Percentiles rank a stretch among this genome's conserved stretches.
Evolutionary conservation across 1,284 basidiomycete genomes (phyloP).

Genomic region (Cryptococcus hybrid): DNA sequence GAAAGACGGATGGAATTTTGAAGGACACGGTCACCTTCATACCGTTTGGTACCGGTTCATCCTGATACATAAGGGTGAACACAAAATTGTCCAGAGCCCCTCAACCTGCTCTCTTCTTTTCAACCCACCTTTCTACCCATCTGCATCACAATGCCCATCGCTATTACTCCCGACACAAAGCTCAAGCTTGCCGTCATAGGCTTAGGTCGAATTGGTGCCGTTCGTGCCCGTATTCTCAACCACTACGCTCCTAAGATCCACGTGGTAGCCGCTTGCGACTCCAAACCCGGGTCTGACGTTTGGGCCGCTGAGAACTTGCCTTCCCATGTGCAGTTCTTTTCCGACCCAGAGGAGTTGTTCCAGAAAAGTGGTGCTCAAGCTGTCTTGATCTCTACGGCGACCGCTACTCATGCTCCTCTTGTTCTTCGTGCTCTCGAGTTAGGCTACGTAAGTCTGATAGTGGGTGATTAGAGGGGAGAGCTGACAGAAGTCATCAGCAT

Average conservation of each 20-base stretch:
- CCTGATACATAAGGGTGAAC: too few relatives aligned
- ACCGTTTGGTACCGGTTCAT: too few relatives aligned
- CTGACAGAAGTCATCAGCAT: slow-evolving; percentile 6
- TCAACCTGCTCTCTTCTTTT: too few relatives aligned
- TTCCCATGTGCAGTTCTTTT: slow-evolving; percentile 3
- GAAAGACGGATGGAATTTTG: too few relatives aligned
- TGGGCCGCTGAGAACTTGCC: slow-evolving; percentile 16
- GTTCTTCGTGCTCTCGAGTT: slow-evolving; percentile 14
- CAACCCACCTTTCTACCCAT: too few relatives aligned
- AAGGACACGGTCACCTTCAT: too few relatives aligned
- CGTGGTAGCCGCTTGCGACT: slow-evolving; percentile 21
- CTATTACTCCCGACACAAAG: neutral
- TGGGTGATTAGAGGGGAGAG: too few relatives aligned
- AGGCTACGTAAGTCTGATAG: slow-evolving; percentile 16
- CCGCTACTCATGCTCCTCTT: slow-evolving; percentile 16
- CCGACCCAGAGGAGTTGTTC: slow-evolving; percentile 11
- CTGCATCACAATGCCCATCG: too few relatives aligned
- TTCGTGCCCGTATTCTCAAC: slow-evolving; percentile 4
- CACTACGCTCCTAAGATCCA: slow-evolving; percentile 10
- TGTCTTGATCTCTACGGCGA: slow-evolving; percentile 21
- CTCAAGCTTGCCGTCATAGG: slow-evolving; percentile 18
- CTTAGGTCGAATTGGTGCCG: slow-evolving; percentile 21
- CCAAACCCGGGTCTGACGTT: slow-evolving; percentile 5
- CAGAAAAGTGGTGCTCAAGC: slow-evolving; percentile 13
- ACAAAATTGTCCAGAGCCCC: too few relatives aligned